Base-by-base conservation (phyloP, 169 alveolate species). In the Cardiosporidium cionae region DNA sequence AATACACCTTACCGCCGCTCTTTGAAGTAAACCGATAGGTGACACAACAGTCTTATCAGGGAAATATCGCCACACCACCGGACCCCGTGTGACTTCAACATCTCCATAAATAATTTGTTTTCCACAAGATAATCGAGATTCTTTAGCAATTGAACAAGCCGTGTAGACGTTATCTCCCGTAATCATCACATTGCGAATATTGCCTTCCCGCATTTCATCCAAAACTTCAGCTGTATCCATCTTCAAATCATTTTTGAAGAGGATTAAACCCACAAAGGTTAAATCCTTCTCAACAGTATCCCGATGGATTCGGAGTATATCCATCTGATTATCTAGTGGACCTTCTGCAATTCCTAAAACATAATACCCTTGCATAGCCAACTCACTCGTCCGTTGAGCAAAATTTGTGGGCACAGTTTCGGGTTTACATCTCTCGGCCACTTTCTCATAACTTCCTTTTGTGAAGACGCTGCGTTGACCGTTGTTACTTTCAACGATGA, bases 121-220 rank as follows among this genome's bases (percentile, higher is more conserved):
- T 44, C 58, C 58, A n/a, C 58, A 7, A 9, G 72, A 7, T 73
- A 76, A 68, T 29, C 82, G 72, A 52, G 68, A 65, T 0, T 16
- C 34, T 7, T 22, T 7, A 22, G 76, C 82, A 1, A 76, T 68
- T n/a, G 37, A 25, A n/a, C 29, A 32, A 0, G 82, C 82, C 23
- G 82, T 76, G 31, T 65, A 52, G 34, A 65, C 16, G 29, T 58
- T 52, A 58, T 77, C 83, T 4, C 85, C 85, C 27, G 85, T 79
- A 52, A 74, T 32, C 81, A 73, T 73, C 23, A 74, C 81, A n/a
- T 68, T 63, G 2, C 74, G n/a, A 16, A 72, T 69, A 36, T 64
- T 16, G 0, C 74, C 82, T 2, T 65, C 70, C 63, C 52, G 33
- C 75, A 79, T 52, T 16, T 32, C 65, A 32, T 54, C 22, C 9